These are phyloP conservation scores for Acanthamoeba royreba DNA, from an alignment of 208 protist genomes.

Conservation along the genomic window DNA sequence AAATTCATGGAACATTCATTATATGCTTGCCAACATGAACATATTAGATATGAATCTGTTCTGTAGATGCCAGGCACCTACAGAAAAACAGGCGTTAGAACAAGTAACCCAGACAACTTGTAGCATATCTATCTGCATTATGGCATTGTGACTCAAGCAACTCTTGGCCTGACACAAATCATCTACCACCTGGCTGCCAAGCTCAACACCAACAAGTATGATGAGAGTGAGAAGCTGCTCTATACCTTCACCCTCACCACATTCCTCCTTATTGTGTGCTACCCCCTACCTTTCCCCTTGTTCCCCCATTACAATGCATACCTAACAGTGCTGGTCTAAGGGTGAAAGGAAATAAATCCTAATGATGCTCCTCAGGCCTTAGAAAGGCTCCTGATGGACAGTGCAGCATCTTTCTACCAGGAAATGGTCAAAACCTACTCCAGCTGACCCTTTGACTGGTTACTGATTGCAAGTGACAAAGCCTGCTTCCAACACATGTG, in stretches of 20 bases:
- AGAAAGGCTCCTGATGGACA: not conserved
- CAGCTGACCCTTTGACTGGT: not conserved
- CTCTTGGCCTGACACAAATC: not conserved
- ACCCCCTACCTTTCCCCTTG: constrained; percentile 55
- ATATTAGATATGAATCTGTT: not conserved
- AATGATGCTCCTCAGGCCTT: not conserved
- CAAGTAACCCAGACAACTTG: not conserved
- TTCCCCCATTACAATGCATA: constrained; percentile 40
- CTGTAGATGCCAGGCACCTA: not conserved
- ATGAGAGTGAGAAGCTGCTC: constrained; percentile 25
- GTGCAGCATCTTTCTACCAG: not conserved
- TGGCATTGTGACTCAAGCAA: not conserved
- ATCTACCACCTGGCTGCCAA: not conserved
- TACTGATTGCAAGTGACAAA: not conserved
- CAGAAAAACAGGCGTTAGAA: not conserved
- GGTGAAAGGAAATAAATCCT: not conserved
- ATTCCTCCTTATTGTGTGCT: constrained; percentile 38
- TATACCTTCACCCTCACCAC: constrained; percentile 58
- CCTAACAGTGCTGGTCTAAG: not conserved
- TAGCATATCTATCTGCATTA: not conserved
- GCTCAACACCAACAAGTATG: not conserved
- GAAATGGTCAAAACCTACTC: not conserved
- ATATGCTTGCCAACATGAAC: not conserved
- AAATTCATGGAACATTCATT: not conserved
- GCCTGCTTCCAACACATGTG: not conserved